Conservation (phyloP, 352 stramenopile genomes). For the Pythium insidiosum region DNA sequence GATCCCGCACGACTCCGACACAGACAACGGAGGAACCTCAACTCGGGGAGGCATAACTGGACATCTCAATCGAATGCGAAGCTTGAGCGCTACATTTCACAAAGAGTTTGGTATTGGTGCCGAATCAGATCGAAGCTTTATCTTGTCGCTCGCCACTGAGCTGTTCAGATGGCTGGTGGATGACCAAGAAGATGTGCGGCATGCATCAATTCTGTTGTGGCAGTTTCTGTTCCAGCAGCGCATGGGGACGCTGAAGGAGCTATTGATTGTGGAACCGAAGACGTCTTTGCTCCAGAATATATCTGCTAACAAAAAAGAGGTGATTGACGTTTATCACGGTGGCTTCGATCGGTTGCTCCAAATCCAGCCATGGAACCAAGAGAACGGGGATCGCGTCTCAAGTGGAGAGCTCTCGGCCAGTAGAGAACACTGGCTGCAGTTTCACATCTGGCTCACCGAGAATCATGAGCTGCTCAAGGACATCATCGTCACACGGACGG, state of each 20-base stretch:
- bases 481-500: slow-evolving; percentile 49
- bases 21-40: neutral
- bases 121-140: slow-evolving; percentile 66
- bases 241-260: slow-evolving; percentile 60
- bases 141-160: slow-evolving; percentile 44
- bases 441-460: slow-evolving; percentile 73
- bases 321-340: slow-evolving; percentile 64
- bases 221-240: slow-evolving; percentile 70
- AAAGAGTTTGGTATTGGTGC: slow-evolving; percentile 64
- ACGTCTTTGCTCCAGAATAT: slow-evolving; percentile 61
- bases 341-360: slow-evolving; percentile 63
- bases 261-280: slow-evolving; percentile 68
- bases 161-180: slow-evolving; percentile 62
- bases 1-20: slow-evolving; percentile 5
- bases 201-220: slow-evolving; percentile 48
- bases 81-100: slow-evolving; percentile 24
- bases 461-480: slow-evolving; percentile 58
- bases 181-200: slow-evolving; percentile 33
- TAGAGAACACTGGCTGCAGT: slow-evolving; percentile 62
- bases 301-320: slow-evolving; percentile 61
- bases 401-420: slow-evolving; percentile 12
- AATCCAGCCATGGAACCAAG: slow-evolving; percentile 15
- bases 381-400: neutral
- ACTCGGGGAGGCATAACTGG: slow-evolving; percentile 15
- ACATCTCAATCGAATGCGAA: slow-evolving; percentile 42